These are phyloP conservation scores for Neurospora sp. DNA, from an alignment of 2,329 filamentous ascomycete species.

Conservation along the genomic window DNA sequence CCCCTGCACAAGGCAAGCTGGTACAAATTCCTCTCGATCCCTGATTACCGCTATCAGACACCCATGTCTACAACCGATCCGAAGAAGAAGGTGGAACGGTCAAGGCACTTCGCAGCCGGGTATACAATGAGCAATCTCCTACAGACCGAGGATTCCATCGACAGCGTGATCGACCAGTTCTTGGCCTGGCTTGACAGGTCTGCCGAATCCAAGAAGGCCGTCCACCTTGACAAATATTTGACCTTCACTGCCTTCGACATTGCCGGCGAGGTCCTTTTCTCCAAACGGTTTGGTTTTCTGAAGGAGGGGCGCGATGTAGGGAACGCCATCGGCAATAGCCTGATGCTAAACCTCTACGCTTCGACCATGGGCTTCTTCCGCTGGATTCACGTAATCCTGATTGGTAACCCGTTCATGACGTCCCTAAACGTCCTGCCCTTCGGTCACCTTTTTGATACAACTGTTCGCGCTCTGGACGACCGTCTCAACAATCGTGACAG, in stretches of 20 bases:
- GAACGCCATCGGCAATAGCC: constrained; percentile 19
- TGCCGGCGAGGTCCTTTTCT: constrained; percentile 23
- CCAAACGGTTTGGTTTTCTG: constrained; percentile 23
- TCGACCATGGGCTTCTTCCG: constrained; percentile 18
- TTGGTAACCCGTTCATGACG: constrained; percentile 21
- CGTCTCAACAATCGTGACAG: constrained; percentile 16
- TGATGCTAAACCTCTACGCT: constrained; percentile 12
- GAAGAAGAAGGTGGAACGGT: constrained; percentile 23
- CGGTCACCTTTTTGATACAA: constrained; percentile 20
- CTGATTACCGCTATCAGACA: constrained; percentile 29
- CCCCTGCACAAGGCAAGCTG: constrained; percentile 25
- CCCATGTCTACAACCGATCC: constrained; percentile 29
- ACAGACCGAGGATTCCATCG: constrained; percentile 11
- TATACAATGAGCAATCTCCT: constrained; percentile 24
- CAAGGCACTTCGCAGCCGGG: constrained; percentile 23
- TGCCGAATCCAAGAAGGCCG: constrained; percentile 6
- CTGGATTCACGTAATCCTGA: constrained; percentile 17
- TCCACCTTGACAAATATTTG: constrained; percentile 17
- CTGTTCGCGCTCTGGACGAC: constrained; percentile 16
- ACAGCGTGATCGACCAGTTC: constrained; percentile 9
- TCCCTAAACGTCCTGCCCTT: constrained; percentile 19
- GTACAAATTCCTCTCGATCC: constrained; percentile 28
- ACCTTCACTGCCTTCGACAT: constrained; percentile 23
- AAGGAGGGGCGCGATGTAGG: constrained; percentile 22
- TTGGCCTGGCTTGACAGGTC: constrained; percentile 13